A percentile compares a stretch with the other conserved stretches of the same genome.
These are phyloP conservation scores for Paramarasmius palmivorus DNA, from an alignment of 1,284 basidiomycete genomes.

Conservation along the genomic window DNA sequence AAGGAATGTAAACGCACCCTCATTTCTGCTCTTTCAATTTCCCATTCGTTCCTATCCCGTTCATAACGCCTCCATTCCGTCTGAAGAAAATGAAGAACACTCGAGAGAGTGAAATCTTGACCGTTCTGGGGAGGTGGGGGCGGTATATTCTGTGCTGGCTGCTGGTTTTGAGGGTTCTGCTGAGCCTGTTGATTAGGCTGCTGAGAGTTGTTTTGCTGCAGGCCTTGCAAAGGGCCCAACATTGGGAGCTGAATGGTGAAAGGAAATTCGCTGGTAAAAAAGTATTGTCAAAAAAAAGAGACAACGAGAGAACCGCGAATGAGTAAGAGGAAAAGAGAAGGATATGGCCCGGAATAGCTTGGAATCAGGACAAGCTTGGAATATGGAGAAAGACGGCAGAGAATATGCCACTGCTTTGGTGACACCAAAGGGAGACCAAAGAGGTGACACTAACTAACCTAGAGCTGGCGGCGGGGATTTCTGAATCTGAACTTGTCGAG, in stretches of 20 bases:
- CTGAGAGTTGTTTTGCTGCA: slow-evolving; percentile 55
- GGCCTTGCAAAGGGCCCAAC: slow-evolving; percentile 67
- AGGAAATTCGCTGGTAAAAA: slow-evolving; percentile 23
- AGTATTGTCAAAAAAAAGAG: too few species aligned
- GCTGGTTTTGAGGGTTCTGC: slow-evolving; percentile 54
- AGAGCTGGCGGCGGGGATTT: too few species aligned
- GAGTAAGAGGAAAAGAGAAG: too few species aligned
- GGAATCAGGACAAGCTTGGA: too few species aligned
- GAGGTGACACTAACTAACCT: too few species aligned
- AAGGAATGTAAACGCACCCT: slow-evolving; percentile 62
- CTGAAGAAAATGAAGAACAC: slow-evolving; percentile 95
- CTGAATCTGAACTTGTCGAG: too few species aligned
- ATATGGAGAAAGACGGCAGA: too few species aligned
- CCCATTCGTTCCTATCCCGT: slow-evolving; percentile 98
- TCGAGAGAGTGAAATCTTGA: slow-evolving; percentile 90
- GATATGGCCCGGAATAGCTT: too few species aligned
- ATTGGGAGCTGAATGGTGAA: slow-evolving; percentile 55
- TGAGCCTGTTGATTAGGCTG: slow-evolving; percentile 43
- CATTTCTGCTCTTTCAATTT: slow-evolving; percentile 99
- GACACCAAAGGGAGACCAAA: too few species aligned
- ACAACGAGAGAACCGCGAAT: too few species aligned
- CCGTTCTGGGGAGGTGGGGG: slow-evolving; percentile 77
- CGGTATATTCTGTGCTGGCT: slow-evolving; percentile 59
- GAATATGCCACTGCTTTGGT: too few species aligned
- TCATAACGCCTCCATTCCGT: slow-evolving; percentile 97